A percentile compares a stretch with the other conserved stretches of the same genome.
Evolutionary conservation across 2,329 filamentous ascomycete species (phyloP).

Genomic region (Colletotrichum echinochloae): DNA sequence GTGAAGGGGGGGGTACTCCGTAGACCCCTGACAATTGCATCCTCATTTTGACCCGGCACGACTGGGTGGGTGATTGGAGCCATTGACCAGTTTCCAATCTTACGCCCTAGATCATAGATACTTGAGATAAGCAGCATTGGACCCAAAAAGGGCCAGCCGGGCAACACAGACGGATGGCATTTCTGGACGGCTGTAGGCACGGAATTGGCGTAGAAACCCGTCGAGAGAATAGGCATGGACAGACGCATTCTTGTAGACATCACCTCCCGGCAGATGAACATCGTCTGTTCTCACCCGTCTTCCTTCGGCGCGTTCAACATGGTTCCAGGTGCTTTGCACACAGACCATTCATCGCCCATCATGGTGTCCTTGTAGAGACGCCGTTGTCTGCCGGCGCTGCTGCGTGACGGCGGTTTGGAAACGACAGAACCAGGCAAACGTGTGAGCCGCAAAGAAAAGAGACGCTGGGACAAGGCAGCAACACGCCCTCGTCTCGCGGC

Average conservation of each 20-base stretch:
- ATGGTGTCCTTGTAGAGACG: neutral
- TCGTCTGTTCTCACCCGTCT: neutral
- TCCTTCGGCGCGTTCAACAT: neutral
- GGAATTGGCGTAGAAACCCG: neutral
- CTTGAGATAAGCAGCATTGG: neutral
- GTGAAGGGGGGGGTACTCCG: too few species aligned
- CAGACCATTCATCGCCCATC: constrained; percentile 5
- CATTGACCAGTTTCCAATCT: neutral
- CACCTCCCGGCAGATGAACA: neutral
- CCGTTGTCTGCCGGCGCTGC: neutral
- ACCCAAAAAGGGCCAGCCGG: neutral
- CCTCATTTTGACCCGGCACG: neutral
- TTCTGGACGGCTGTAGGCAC: neutral
- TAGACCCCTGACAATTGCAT: constrained; percentile 3
- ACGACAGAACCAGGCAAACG: constrained; percentile 9
- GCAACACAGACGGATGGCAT: neutral
- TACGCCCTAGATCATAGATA: neutral
- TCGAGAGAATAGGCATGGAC: neutral
- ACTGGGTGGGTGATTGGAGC: neutral
- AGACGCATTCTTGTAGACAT: neutral
- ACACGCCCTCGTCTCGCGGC: constrained; percentile 4
- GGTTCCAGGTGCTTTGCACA: neutral
- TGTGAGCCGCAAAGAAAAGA: constrained; percentile 4
- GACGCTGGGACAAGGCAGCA: constrained; percentile 12
- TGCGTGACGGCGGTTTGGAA: neutral